Evolutionary conservation across 2,329 filamentous ascomycete genomes (phyloP), one percentile per base, ranked within the genome.

Genomic region (Plenodomus tracheiphilus): DNA sequence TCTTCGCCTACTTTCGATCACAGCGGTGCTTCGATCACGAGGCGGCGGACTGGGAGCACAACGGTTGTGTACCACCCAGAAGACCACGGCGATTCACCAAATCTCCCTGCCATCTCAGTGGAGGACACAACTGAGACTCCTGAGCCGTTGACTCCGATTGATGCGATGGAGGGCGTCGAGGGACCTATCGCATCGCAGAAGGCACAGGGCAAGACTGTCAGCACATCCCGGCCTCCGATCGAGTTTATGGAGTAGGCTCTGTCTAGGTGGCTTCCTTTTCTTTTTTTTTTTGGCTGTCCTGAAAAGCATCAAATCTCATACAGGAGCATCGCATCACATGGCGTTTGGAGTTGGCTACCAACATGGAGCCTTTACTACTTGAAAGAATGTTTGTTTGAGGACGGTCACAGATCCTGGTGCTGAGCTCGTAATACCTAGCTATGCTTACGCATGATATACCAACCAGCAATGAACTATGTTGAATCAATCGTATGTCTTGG

Each of bases 1-100:
- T 46, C 59, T 0, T 61, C 57, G 10, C 63, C 65, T 9, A 63
- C 67, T 13, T 66, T 61, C 32, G 61, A 62, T 38, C 47, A 46
- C 15, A 58, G 57, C 9, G 41, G 43, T 22, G 58, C 51, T 20
- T 60, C 54, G 15, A 54, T 64, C 5, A 55, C 58, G 9, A 63
- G 56, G 50, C 58, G 66, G 46, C 62, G 77, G 41, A 75, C 75
- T 3, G 75, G 82, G 36, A 85, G 81, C 62, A 79, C 81, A 25
- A 85, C 82, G 1, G 74, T 86, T 37, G 82, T 87, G 41, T 87
- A 84, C 63, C 75, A 86, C 54, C 84, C 84, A 0, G 78, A 82
- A 46, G 80, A 85, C 37, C 82, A 86, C 56, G 84, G 84, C 2
- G 74, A 81, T 49, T 83, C 78, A 47, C 82, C 82, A 0, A 74